Evolutionary conservation across 1,139 yeast species (phyloP).

Genomic region (Debaryomyces robertsiae): DNA sequence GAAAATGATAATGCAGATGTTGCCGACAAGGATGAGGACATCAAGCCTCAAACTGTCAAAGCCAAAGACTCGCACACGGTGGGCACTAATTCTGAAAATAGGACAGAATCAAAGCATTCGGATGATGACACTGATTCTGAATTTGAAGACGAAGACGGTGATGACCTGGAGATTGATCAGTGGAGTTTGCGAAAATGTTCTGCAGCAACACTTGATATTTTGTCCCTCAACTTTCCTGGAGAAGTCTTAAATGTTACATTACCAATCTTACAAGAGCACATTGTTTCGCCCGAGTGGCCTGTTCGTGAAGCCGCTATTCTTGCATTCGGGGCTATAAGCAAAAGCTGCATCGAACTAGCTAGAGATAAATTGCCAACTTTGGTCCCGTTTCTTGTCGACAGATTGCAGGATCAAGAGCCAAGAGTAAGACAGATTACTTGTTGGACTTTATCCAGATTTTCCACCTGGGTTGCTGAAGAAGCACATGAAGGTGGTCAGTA

Average conservation of each 20-base stretch:
- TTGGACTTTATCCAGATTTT: conserved; percentile 90
- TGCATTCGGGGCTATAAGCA: conserved; percentile 94
- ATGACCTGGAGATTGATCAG: conserved; percentile 61
- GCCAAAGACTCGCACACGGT: conserved; percentile 63
- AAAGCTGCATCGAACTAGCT: conserved; percentile 77
- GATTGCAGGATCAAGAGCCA: conserved; percentile 74
- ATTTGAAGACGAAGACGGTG: conserved; percentile 67
- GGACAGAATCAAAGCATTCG: conserved; percentile 16
- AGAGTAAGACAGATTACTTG: conserved; percentile 91
- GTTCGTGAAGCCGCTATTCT: conserved; percentile 90
- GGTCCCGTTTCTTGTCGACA: conserved; percentile 82
- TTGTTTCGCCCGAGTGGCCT: conserved; percentile 77
- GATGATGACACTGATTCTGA: conserved; percentile 51
- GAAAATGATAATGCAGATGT: conserved; percentile 65
- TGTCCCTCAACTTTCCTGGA: conserved; percentile 69
- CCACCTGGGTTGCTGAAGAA: conserved; percentile 77
- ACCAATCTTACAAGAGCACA: conserved; percentile 74
- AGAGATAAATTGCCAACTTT: conserved; percentile 74
- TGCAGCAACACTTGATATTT: conserved; percentile 86
- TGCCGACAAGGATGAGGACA: conserved; percentile 86
- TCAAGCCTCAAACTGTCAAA: conserved; percentile 74
- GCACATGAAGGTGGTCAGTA: conserved; percentile 63
- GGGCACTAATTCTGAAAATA: conserved; percentile 19
- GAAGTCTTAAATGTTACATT: conserved; percentile 67
- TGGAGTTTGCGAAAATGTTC: conserved; percentile 95